Conservation (phyloP, 768 basidiomycete species). For the Hygrophorus pudorinus region DNA sequence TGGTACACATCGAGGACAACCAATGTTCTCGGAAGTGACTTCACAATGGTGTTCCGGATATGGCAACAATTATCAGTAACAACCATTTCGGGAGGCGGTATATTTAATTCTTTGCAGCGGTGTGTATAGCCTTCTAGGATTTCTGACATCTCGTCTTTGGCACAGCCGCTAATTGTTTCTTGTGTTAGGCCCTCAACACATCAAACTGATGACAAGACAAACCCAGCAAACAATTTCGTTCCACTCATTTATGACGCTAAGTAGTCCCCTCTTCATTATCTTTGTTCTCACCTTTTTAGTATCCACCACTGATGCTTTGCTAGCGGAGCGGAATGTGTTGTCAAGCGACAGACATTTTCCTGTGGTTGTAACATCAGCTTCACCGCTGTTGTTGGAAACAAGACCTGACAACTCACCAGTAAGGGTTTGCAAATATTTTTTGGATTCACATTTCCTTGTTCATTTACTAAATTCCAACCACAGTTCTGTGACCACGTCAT, state of each 20-base stretch:
- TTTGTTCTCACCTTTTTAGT: neutral
- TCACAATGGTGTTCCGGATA: neutral
- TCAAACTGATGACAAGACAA: neutral
- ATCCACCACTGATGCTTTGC: neutral
- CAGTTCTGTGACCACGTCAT: too few species aligned
- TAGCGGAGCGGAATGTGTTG: neutral
- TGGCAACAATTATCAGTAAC: conserved; percentile 2
- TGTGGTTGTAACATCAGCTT: neutral
- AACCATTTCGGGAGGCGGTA: neutral
- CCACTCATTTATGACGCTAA: neutral
- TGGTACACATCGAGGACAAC: conserved; percentile 1
- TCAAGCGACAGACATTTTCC: neutral
- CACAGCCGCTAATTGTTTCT: neutral
- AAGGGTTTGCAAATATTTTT: too few species aligned
- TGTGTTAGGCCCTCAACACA: neutral
- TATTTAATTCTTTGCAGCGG: neutral
- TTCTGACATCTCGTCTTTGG: conserved; percentile 2
- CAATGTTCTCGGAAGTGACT: neutral
- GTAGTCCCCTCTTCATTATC: neutral
- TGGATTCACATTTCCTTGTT: too few species aligned
- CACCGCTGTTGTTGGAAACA: too few species aligned
- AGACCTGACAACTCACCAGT: too few species aligned
- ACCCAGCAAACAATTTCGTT: neutral
- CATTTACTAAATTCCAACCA: too few species aligned
- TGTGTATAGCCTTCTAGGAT: neutral